phyloP scores from a whole-genome alignment of 306 rosid species.

The Cicer bijugum region DNA sequence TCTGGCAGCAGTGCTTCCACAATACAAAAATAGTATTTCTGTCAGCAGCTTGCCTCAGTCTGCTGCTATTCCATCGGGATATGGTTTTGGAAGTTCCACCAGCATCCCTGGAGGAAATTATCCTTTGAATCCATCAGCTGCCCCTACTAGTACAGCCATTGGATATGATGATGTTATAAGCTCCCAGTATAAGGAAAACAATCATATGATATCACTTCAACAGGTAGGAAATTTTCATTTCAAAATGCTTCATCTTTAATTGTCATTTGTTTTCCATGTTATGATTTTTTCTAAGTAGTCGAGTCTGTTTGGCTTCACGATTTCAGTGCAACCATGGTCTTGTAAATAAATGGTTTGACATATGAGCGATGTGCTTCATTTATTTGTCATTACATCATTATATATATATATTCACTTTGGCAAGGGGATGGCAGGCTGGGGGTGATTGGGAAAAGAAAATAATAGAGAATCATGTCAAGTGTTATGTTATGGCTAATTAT shows the following conservation, averaged over 20 bases:
- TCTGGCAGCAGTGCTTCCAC: constrained; percentile 92
- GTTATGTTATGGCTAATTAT: neutral
- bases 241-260: neutral
- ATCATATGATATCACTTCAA: constrained; percentile 88
- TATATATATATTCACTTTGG: neutral
- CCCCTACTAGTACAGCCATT: constrained; percentile 76
- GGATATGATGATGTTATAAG: constrained; percentile 84
- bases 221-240: constrained; percentile 61
- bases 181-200: constrained; percentile 89
- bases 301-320: neutral
- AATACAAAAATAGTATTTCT: constrained; percentile 90
- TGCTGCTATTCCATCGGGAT: constrained; percentile 83
- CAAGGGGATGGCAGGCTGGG: neutral
- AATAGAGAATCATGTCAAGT: neutral
- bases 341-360: neutral
- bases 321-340: neutral
- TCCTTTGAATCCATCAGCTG: constrained; percentile 73
- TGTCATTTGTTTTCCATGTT: neutral
- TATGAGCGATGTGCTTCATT: constrained; percentile 8
- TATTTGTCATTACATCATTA: neutral
- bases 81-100: constrained; percentile 88
- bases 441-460: neutral
- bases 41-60: constrained; percentile 97
- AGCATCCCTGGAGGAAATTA: constrained; percentile 93
- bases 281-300: constrained; percentile 8